Conservation (phyloP, 495 filamentous ascomycete species). For the Aspergillus egyptiacus region DNA sequence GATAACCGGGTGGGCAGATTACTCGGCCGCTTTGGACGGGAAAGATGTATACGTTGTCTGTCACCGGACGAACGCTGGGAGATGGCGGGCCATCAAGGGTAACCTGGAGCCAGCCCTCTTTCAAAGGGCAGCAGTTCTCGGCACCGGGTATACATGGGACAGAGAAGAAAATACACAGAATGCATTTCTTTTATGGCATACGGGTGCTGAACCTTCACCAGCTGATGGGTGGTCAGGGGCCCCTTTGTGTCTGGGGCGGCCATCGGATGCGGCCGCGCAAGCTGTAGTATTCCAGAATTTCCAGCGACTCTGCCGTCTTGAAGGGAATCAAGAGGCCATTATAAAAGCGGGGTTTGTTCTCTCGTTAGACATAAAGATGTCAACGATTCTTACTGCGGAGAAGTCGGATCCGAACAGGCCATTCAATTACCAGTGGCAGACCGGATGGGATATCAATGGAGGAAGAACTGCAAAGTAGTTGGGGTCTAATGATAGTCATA, state of each 20-base stretch:
- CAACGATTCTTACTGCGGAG: not conserved
- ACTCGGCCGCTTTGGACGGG: slow-evolving; percentile 13
- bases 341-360: slow-evolving; percentile 16
- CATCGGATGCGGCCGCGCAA: slow-evolving; percentile 9
- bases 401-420: not conserved
- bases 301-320: slow-evolving; percentile 5
- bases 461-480: too few species aligned
- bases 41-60: slow-evolving; percentile 11
- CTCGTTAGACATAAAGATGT: not conserved
- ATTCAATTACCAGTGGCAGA: not conserved
- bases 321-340: not conserved
- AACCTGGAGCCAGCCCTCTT: slow-evolving; percentile 4
- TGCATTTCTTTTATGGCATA: slow-evolving; percentile 13
- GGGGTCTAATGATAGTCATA: too few species aligned
- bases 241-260: slow-evolving; percentile 14
- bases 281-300: slow-evolving; percentile 17
- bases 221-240: slow-evolving; percentile 16
- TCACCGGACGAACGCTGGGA: slow-evolving; percentile 5
- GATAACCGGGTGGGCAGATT: slow-evolving; percentile 13
- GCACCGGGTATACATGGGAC: slow-evolving; percentile 15
- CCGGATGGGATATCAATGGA: too few species aligned
- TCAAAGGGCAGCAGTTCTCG: slow-evolving; percentile 12
- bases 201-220: not conserved
- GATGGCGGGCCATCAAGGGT: slow-evolving; percentile 10
- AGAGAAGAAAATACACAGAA: slow-evolving; percentile 7